These are phyloP conservation scores for Melastoma malabathricum DNA, from an alignment of 345 rosid genomes.

Conservation along the genomic window DNA sequence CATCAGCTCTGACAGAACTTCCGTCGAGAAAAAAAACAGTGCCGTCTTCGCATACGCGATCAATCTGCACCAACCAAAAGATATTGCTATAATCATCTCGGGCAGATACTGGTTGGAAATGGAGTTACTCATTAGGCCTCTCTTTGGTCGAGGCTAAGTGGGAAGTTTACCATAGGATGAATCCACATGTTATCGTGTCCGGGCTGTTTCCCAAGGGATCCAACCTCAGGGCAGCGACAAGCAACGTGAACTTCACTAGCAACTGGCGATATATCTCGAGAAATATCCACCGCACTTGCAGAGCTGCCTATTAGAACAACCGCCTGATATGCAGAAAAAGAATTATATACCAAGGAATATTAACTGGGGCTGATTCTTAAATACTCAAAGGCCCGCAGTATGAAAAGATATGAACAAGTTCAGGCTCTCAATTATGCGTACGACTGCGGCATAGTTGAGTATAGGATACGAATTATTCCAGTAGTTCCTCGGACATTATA, in stretches of 20 bases:
- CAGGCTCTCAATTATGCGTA: no score
- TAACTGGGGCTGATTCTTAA: no score
- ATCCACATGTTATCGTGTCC: constrained; percentile 49
- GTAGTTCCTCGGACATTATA: no score
- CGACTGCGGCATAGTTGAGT: no score
- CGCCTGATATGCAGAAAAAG: constrained; percentile 22
- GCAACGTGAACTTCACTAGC: constrained; percentile 84
- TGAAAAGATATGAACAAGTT: no score
- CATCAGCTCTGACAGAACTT: constrained; percentile 28
- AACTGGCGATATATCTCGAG: constrained; percentile 45
- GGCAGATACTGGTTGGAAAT: no score
- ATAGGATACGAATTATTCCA: no score
- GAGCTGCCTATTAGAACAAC: constrained; percentile 61
- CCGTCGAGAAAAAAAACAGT: constrained; percentile 47
- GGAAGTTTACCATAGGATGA: constrained; percentile 93
- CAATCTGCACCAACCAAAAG: constrained; percentile 70
- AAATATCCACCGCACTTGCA: constrained; percentile 58
- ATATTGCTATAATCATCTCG: no score
- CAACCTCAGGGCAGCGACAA: constrained; percentile 37
- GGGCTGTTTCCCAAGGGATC: constrained; percentile 19
- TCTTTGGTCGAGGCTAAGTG: no score
- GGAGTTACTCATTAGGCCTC: no score
- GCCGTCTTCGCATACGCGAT: constrained; percentile 45
- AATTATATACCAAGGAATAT: no score
- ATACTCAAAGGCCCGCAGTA: no score